Evolutionary conservation across 306 rosid genomes (phyloP).

Genomic region (Delonix regia): DNA sequence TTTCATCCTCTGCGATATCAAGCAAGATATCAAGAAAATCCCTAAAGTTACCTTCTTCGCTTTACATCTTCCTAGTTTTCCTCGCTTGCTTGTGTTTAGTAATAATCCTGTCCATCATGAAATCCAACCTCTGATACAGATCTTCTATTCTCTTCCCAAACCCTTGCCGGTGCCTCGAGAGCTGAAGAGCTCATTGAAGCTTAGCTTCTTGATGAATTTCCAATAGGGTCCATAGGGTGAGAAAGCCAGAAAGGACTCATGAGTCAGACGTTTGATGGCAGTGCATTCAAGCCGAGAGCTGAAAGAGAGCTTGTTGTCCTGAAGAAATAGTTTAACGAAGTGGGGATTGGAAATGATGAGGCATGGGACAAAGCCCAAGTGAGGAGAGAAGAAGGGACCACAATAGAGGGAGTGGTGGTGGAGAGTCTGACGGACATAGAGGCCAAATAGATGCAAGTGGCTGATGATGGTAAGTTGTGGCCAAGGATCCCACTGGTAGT

Average conservation of each 20-base stretch:
- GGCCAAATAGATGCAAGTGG: constrained; percentile 24
- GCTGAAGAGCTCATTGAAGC: constrained; percentile 34
- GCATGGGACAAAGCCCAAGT: constrained; percentile 31
- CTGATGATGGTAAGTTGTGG: constrained; percentile 9
- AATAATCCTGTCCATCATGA: constrained; percentile 36
- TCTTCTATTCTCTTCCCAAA: constrained; percentile 39
- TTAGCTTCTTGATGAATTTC: constrained; percentile 35
- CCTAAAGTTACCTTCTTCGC: background rate
- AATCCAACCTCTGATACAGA: constrained; percentile 12
- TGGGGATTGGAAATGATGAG: constrained; percentile 17
- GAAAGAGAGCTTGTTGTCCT: constrained; percentile 36
- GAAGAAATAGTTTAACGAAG: constrained; percentile 33
- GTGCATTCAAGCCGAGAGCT: background rate
- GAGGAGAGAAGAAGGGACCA: constrained; percentile 37
- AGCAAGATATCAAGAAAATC: background rate
- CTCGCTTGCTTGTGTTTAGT: constrained; percentile 5
- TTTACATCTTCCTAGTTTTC: background rate
- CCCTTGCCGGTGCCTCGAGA: constrained; percentile 1
- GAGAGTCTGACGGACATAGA: constrained; percentile 33
- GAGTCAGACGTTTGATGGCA: constrained; percentile 30
- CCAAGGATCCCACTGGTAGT: no score
- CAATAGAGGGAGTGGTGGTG: constrained; percentile 28
- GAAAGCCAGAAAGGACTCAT: constrained; percentile 33
- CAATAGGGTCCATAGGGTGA: constrained; percentile 40
- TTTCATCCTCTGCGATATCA: background rate